Conservation (phyloP, 164 flowering plant species). For the Umbilicus rupestris region DNA sequence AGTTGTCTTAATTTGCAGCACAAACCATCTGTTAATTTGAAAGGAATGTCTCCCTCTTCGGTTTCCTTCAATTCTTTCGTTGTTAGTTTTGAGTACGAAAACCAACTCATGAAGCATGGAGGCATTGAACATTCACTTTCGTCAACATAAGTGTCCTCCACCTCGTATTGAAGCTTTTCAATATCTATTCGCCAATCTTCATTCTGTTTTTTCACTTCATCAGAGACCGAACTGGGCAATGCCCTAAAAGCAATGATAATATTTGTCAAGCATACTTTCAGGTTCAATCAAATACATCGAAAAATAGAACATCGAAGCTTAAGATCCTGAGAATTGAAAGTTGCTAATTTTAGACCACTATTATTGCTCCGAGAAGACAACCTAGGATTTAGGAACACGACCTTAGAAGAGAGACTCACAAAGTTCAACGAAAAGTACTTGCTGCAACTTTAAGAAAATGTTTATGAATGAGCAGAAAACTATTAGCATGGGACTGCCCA, state of each 20-base stretch:
- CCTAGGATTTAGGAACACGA: not conserved
- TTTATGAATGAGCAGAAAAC: not conserved
- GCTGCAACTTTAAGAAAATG: not conserved
- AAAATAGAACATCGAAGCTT: not conserved
- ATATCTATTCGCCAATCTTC: slow-evolving; percentile 8
- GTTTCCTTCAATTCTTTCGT: slow-evolving; percentile 5
- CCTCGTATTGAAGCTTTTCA: slow-evolving; percentile 9
- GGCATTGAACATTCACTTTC: slow-evolving; percentile 12
- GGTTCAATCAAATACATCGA: not conserved
- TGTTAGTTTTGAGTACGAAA: slow-evolving; percentile 17
- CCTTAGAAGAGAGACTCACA: not conserved
- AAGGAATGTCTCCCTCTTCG: slow-evolving; percentile 5
- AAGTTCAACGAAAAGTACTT: not conserved
- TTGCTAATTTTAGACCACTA: not conserved
- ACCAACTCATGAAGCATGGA: slow-evolving; percentile 24
- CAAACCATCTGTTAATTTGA: slow-evolving; percentile 8
- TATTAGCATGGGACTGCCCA: not conserved
- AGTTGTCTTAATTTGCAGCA: slow-evolving; percentile 14
- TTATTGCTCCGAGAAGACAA: not conserved
- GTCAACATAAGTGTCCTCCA: slow-evolving; percentile 2
- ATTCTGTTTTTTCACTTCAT: not conserved
- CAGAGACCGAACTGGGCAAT: not conserved
- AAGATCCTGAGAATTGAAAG: not conserved
- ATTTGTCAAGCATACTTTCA: not conserved
- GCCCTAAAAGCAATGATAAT: not conserved